phyloP scores from a whole-genome alignment of 2,329 filamentous ascomycete genomes.

The Berkeleyomyces basicola region DNA sequence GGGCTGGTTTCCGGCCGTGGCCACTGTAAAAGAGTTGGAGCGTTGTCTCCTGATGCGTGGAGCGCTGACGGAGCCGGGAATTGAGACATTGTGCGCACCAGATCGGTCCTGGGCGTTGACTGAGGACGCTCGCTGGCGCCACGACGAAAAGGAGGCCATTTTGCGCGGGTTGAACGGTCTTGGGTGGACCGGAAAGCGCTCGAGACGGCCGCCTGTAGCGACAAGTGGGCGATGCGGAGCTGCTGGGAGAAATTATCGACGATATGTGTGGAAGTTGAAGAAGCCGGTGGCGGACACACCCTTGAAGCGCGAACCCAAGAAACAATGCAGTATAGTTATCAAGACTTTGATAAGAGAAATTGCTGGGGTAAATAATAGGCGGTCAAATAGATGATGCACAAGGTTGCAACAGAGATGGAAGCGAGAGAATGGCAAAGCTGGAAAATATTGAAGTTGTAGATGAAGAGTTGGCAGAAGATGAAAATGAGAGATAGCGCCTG shows the following conservation, averaged over 20 bases:
- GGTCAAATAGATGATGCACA: neutral
- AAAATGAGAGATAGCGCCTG: neutral
- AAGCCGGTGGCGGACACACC: neutral
- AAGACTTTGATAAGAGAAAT: constrained; percentile 1
- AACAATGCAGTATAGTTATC: neutral
- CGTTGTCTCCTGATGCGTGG: constrained; percentile 13
- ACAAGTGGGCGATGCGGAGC: neutral
- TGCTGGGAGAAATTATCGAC: neutral
- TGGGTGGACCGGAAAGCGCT: neutral
- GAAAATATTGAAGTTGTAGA: neutral
- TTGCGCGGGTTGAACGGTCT: neutral
- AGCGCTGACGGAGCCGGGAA: neutral
- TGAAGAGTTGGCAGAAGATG: neutral
- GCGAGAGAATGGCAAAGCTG: neutral
- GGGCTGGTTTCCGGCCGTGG: constrained; percentile 26
- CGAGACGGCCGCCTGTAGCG: neutral
- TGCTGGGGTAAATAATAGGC: neutral
- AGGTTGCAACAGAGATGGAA: neutral
- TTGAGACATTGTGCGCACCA: constrained; percentile 17
- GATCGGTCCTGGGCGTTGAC: constrained; percentile 15
- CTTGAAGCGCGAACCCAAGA: neutral
- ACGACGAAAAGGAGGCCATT: constrained; percentile 26
- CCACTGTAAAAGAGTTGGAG: constrained; percentile 23
- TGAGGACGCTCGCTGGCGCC: constrained; percentile 25
- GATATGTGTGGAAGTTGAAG: neutral